Percentiles rank a stretch among this genome's conserved stretches.
Conservation (phyloP, 2,329 filamentous ascomycete genomes). For the Aspergillus alliaceus region DNA sequence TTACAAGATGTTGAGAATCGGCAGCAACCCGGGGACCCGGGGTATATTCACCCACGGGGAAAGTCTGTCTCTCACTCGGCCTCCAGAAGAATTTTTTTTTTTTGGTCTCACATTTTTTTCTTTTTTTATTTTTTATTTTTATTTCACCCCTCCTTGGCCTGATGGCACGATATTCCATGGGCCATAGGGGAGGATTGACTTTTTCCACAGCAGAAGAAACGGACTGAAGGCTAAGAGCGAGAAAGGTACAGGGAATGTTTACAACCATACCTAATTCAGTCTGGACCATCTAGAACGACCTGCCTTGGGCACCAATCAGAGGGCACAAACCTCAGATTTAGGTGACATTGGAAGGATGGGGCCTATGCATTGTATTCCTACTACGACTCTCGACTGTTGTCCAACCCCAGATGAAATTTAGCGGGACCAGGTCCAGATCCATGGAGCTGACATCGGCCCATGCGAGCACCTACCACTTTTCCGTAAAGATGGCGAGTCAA, state of each 20-base stretch:
- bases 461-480: neutral
- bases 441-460: neutral
- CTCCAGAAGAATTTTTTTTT: conserved; percentile 3
- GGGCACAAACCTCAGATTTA: neutral
- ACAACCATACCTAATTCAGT: neutral
- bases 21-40: conserved; percentile 13
- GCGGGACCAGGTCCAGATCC: neutral
- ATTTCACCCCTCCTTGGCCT: neutral
- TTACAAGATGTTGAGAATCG: conserved; percentile 2
- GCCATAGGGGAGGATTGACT: too few species aligned
- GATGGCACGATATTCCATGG: neutral
- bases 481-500: neutral
- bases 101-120: neutral
- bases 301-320: neutral
- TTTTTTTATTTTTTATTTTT: neutral
- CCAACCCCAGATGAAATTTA: neutral
- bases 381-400: neutral
- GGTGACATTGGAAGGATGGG: neutral
- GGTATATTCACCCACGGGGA: conserved; percentile 19
- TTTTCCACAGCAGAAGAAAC: too few species aligned
- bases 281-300: neutral
- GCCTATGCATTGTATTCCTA: neutral
- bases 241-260: too few species aligned
- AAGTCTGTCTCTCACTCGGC: conserved; percentile 8
- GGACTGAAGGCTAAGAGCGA: too few species aligned